Evolutionary conservation across 768 basidiomycete species (phyloP), one percentile per base, ranked within the genome.

Genomic region (Candolleomyces aberdarensis): DNA sequence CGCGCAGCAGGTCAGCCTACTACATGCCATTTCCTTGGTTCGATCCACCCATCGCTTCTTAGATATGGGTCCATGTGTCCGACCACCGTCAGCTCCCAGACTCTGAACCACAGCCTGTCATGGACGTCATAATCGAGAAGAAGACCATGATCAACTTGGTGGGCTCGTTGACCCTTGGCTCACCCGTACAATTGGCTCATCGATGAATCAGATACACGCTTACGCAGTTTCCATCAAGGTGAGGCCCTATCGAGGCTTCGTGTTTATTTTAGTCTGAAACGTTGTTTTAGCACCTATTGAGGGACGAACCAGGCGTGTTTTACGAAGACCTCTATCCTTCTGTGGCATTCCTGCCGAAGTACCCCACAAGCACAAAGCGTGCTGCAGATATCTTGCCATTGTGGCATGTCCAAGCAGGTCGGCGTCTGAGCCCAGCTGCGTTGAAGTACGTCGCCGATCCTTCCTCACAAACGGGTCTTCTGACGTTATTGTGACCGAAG

Each of bases 291-390:
- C 83, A 85, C 61, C 76, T 80, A 64, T 79, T 89, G 14, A 81
- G 87, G 43, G 80, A 78, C 5, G 87, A 88, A 66, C 67, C 76
- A 2, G 86, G 87, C 1, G 78, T 85, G 9, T 88, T 82, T 72
- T 88, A 86, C 65, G 76, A 84, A 54, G 87, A 88, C 66, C 76
- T 88, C 26, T 89, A 85, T 66, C 80, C 83, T 13, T 75, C 87
- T 55, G 76, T 88, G 56, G 80, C 78, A 64, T 81, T 82, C 71
- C 76, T 87, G 1, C 86, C 85, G 9, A 80, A 81, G 43, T 83
- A 81, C 64, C 76, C 78, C 7, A 71, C 70, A 58, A 56, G 59
- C n/a, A 56, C 62, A 31, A 44, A 63, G 20, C 65, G 70, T 0
- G 70, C 73, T 0, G 71, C 70, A 8, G 80, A 83, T 64, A 76